Base-by-base conservation (phyloP, 1,284 basidiomycete genomes). In the Ustilago cynodontis region DNA sequence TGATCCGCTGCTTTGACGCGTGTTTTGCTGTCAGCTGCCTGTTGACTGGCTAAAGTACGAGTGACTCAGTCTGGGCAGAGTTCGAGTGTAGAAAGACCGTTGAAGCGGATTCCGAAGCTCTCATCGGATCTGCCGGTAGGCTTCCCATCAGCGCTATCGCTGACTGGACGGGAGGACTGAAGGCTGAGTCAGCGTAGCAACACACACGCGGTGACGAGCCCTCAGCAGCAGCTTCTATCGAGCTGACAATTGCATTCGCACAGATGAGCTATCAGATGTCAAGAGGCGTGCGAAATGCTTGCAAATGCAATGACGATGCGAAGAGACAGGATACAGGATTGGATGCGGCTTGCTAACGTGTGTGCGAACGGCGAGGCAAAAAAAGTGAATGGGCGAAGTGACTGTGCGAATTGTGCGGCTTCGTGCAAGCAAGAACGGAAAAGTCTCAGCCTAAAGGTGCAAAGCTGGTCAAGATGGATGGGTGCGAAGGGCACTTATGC, bases 141-240 rank as follows among this genome's bases (percentile, higher is more conserved):
- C 28, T 20, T n/a, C 6, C 20, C 29, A 14, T 10, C 22, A 51
- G 11, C 24, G 4, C 37, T 22, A 14, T 0, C 5, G 41, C 51
- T 53, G 59, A 49, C 43, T 55, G 39, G 22, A 53, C 29, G 16
- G 11, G 8, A 20, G 41, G 13, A 28, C 50, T 55, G 60, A 43
- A 55, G 52, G 52, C 60, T 62, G 52, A 62, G 22, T 62, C 60
- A 55, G 39, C 39, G 11, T 22, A 45, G 26, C 26, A 22, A 28
- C 18, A 35, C 31, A 35, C 31, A 20, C 29, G 20, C 31, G 35
- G 3, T 16, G n/a, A n/a, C n/a, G n/a, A n/a, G n/a, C n/a, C n/a
- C n/a, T n/a, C n/a, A n/a, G n/a, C n/a, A n/a, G n/a, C n/a, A n/a
- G n/a, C n/a, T n/a, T n/a, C n/a, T n/a, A n/a, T n/a, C n/a, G n/a